A percentile compares a stretch with the other conserved stretches of the same genome.
Evolutionary conservation across 177 flowering plant genomes (phyloP).

Genomic region (Tripterygium wilfordii): DNA sequence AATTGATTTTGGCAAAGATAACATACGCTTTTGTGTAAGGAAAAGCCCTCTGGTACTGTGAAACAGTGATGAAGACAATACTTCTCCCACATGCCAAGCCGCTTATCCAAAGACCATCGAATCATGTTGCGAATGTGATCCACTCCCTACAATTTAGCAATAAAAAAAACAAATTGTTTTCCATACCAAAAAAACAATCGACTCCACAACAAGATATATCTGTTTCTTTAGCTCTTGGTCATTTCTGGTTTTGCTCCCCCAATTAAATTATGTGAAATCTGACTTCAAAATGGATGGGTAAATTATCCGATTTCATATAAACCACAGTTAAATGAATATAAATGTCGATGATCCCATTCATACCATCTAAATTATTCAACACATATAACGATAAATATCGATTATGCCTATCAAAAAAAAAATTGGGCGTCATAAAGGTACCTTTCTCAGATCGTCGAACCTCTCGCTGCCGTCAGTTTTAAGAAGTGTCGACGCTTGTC

Average conservation of each 20-base stretch:
- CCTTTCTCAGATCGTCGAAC: conserved; percentile 36
- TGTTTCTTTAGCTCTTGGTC: no score
- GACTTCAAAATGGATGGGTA: no score
- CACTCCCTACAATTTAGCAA: conserved; percentile 44
- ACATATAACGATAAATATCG: no score
- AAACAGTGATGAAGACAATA: conserved; percentile 68
- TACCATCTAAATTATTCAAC: no score
- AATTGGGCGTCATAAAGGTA: conserved; percentile 10
- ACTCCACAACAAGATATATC: no score
- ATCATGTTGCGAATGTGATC: conserved; percentile 29
- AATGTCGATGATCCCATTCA: no score
- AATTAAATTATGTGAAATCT: no score
- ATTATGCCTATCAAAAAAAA: neutral
- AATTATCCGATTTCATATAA: no score
- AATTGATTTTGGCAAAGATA: no score
- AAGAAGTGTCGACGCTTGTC: conserved; percentile 35
- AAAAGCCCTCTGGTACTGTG: conserved; percentile 68
- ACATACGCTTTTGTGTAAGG: conserved; percentile 53
- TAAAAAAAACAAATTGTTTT: neutral
- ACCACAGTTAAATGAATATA: no score
- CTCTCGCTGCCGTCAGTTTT: conserved; percentile 26
- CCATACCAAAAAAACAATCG: neutral
- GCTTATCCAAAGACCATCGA: conserved; percentile 48
- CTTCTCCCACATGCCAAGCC: conserved; percentile 70
- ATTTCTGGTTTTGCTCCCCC: no score